Base-by-base conservation (phyloP, 441 rosid genomes). In the Dalechampia spathulata region DNA sequence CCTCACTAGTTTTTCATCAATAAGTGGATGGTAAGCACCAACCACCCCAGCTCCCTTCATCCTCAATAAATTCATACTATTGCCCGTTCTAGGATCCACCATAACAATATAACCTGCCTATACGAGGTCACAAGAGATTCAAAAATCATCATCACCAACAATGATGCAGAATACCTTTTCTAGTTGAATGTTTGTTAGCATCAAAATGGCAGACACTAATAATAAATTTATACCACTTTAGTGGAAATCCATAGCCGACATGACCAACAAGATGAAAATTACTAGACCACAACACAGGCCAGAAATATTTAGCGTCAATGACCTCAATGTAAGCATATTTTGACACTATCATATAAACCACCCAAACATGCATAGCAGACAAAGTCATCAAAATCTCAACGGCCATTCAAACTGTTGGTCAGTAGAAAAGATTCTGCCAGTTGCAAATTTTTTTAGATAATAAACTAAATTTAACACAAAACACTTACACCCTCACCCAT, bases 61-160 rank as follows among this genome's bases (percentile, higher is more conserved):
- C 64, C 99, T 80, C 65, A 87, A 64, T 15, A 90, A 64, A 55
- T 72, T 79, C 60, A 34, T 78, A 74, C 86, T 77, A 51, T 32
- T 20, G 6, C 95, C 87, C 6, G 87, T 76, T 13, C 46, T 66
- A 56, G 75, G 87, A 65, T 93, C 95, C 46, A 78, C 71, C 97
- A 87, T 85, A 46, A 90, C 87, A 58, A 90, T 79, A 74, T 87
- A 93, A 51, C 99, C 99, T 48, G 78, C 99, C 99, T 87, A 76
- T 60, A 74, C 36, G 6, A 37, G 15, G 44, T 30, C 13, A 19
- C 1, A 7, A 42, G 1, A 47, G n/a, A 10, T 13, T 5, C 5
- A 5, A 12, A 16, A 10, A 13, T 11, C n/a, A n/a, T 8, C 21
- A 45, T 2, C 10, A 45, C 52, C 15, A 30, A 30, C 0, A 13